Conservation (phyloP, 306 rosid genomes). For the Hippophae gyantsensis region DNA sequence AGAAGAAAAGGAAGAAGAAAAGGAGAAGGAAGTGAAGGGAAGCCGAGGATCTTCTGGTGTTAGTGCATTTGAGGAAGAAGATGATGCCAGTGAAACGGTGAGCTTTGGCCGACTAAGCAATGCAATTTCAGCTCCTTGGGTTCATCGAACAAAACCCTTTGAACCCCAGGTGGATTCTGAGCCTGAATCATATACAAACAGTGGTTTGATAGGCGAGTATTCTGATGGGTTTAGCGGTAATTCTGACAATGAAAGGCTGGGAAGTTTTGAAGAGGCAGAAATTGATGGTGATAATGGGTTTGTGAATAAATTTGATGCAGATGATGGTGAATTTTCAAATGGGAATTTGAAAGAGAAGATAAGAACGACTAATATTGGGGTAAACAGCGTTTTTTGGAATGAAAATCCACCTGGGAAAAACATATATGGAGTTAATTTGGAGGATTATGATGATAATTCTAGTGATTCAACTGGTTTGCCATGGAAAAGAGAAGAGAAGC, state of each 20-base stretch:
- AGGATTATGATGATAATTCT: conserved; percentile 3
- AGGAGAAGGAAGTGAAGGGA: conserved; percentile 2
- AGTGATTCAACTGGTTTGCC: conserved; percentile 17
- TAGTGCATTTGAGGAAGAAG: conserved; percentile 1
- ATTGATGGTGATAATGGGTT: conserved; percentile 3
- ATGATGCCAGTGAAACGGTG: conserved; percentile 19
- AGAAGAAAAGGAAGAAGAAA: conserved; percentile 6
- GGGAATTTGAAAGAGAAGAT: conserved; percentile 12
- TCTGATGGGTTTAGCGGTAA: conserved; percentile 8
- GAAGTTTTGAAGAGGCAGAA: conserved; percentile 4
- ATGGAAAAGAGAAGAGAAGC: conserved; percentile 19
- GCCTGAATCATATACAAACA: conserved; percentile 10
- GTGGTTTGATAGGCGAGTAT: neutral
- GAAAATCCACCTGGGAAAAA: conserved; percentile 5
- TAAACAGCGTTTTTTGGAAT: conserved; percentile 4
- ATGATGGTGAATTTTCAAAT: conserved; percentile 14
- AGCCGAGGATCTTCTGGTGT: conserved; percentile 6
- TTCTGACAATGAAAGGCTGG: neutral
- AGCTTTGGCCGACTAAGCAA: conserved; percentile 30
- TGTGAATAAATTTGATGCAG: conserved; percentile 1
- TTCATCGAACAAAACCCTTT: conserved; percentile 29
- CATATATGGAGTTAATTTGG: conserved; percentile 1
- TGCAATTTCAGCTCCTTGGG: conserved; percentile 54
- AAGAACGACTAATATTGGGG: conserved; percentile 10
- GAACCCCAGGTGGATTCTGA: conserved; percentile 14